phyloP scores from a whole-genome alignment of 2,329 filamentous ascomycete genomes.

The Akanthomyces lecanii region DNA sequence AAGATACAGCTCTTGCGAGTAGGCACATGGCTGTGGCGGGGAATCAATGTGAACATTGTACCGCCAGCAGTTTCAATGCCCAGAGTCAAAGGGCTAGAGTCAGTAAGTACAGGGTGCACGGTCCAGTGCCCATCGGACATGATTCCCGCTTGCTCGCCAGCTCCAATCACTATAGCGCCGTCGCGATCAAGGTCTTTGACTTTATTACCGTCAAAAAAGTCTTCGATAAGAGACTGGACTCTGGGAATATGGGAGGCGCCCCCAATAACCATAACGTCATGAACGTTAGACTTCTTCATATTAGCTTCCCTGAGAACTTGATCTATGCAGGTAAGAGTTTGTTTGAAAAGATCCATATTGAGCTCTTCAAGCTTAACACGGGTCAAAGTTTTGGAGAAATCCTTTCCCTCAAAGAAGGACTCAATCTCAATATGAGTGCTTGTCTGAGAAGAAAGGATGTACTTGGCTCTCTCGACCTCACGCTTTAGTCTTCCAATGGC shows the following conservation, averaged over 20 bases:
- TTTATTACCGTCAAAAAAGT: constrained; percentile 88
- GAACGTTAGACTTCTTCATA: constrained; percentile 68
- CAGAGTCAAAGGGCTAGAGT: constrained; percentile 92
- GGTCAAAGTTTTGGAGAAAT: constrained; percentile 97
- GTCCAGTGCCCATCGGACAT: constrained; percentile 83
- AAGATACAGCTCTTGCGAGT: constrained; percentile 98
- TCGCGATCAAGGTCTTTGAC: constrained; percentile 99
- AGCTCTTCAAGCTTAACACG: constrained; percentile 99
- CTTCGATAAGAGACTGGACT: constrained; percentile 89
- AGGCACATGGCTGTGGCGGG: constrained; percentile 88
- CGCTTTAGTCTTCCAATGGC: too few species aligned
- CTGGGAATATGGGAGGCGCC: constrained; percentile 99
- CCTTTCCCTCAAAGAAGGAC: constrained; percentile 86
- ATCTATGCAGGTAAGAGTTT: constrained; percentile 96
- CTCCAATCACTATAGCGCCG: constrained; percentile 96
- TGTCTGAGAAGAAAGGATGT: too few species aligned
- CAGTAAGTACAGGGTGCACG: constrained; percentile 80
- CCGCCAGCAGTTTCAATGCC: constrained; percentile 97
- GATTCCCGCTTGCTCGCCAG: constrained; percentile 94
- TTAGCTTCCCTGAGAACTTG: constrained; percentile 98
- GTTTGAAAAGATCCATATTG: constrained; percentile 99
- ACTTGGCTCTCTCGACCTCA: too few species aligned
- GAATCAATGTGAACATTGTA: constrained; percentile 96
- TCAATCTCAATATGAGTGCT: too few species aligned
- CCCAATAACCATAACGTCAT: constrained; percentile 97